Percentiles rank a stretch among this genome's conserved stretches.
Evolutionary conservation across 345 rosid genomes (phyloP).

Genomic region (Schrenkiella parvula): DNA sequence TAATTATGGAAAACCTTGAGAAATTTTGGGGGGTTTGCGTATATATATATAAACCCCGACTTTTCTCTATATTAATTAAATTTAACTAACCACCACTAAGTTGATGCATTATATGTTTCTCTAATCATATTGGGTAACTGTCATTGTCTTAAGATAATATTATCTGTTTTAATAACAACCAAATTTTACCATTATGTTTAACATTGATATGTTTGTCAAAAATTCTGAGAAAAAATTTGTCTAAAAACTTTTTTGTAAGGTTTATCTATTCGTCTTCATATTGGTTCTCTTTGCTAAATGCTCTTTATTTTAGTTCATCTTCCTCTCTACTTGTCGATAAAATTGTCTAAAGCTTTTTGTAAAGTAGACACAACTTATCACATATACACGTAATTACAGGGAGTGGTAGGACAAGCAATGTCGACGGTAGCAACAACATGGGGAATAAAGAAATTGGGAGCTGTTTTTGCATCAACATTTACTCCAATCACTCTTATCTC

Average conservation of each 20-base stretch:
- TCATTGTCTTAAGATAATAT: not conserved
- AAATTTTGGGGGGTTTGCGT: not conserved
- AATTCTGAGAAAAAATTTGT: no score
- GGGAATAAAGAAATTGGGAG: slow-evolving; percentile 68
- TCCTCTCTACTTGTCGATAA: not conserved
- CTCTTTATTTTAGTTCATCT: no score
- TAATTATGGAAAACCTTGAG: not conserved
- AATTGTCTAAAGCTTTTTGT: not conserved
- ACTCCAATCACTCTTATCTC: slow-evolving; percentile 54
- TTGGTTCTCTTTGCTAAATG: no score
- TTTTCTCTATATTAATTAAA: not conserved
- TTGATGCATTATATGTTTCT: slow-evolving; percentile 2
- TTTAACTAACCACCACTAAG: not conserved
- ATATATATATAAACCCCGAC: not conserved
- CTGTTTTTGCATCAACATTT: slow-evolving; percentile 70
- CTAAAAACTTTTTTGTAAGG: no score
- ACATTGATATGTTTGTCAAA: not conserved
- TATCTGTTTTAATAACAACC: not conserved
- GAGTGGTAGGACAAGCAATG: slow-evolving; percentile 72
- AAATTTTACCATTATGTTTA: not conserved
- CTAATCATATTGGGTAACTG: not conserved
- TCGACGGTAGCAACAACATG: slow-evolving; percentile 72
- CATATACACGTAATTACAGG: slow-evolving; percentile 34
- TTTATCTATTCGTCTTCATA: no score
- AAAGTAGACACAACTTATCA: not conserved